phyloP scores from a whole-genome alignment of 139 green algal species.

The Tetraselmis striata region DNA sequence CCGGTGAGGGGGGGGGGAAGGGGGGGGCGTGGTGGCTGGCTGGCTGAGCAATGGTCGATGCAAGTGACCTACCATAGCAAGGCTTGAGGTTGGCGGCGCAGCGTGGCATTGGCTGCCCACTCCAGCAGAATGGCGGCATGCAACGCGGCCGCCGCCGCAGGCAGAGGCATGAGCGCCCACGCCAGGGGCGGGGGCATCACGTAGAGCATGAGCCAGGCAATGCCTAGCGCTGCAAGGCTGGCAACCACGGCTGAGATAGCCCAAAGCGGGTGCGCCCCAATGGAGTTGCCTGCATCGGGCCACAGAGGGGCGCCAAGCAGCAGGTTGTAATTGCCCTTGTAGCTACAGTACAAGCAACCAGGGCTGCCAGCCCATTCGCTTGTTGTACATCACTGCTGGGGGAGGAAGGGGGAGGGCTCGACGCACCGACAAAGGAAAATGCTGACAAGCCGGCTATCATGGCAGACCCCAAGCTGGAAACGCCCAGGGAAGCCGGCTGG shows the following conservation, averaged over 20 bases:
- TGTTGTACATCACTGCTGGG: no score
- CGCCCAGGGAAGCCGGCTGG: neutral
- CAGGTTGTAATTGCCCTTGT: neutral
- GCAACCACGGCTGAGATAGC: neutral
- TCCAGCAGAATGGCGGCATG: neutral
- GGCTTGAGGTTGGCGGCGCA: neutral
- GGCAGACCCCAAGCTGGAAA: neutral
- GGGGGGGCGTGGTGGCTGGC: no score
- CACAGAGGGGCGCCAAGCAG: neutral
- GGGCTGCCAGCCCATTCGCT: no score
- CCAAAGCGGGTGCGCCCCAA: neutral
- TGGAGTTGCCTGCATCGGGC: neutral
- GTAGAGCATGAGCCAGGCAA: neutral
- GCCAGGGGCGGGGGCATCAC: neutral
- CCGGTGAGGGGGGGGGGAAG: no score
- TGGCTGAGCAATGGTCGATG: no score
- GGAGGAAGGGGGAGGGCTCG: neutral
- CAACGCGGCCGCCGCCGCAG: neutral
- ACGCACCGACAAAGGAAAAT: neutral
- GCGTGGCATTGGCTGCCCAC: neutral
- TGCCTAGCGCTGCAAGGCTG: neutral
- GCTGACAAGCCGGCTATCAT: neutral
- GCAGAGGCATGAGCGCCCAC: neutral
- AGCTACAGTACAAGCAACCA: no score
- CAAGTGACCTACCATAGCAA: no score